Evolutionary conservation across 441 rosid species (phyloP).

Genomic region (Gossypium gossypioides): DNA sequence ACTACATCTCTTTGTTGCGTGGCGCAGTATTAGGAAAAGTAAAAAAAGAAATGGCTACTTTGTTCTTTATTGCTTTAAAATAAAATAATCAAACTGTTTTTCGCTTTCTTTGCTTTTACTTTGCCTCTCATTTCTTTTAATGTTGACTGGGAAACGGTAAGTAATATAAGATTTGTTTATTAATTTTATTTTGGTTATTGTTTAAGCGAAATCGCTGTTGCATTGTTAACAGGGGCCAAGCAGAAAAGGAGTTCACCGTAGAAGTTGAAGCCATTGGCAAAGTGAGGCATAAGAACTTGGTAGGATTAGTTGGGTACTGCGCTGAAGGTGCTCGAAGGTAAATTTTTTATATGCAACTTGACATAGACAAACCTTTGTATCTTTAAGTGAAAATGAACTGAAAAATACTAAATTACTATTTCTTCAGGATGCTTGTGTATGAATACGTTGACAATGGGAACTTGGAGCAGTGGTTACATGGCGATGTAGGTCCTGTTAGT

Average conservation of each 20-base stretch:
- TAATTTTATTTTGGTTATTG: background rate
- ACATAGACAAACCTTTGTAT: background rate
- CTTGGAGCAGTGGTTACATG: constrained; percentile 95
- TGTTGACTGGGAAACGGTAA: background rate
- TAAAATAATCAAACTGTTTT: background rate
- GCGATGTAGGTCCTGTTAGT: constrained; percentile 76
- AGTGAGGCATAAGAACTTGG: constrained; percentile 89
- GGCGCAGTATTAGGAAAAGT: constrained; percentile 16
- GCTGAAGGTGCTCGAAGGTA: constrained; percentile 76
- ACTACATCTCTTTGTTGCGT: background rate
- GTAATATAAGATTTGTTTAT: background rate
- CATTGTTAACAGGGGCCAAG: constrained; percentile 60
- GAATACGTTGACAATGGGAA: constrained; percentile 86
- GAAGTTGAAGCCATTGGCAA: constrained; percentile 95
- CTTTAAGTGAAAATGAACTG: constrained; percentile 1
- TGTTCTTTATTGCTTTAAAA: constrained; percentile 24
- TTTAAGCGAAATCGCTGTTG: background rate
- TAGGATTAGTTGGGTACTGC: constrained; percentile 81
- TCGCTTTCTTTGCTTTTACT: constrained; percentile 12
- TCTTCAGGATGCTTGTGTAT: constrained; percentile 78
- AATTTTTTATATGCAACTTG: constrained; percentile 7
- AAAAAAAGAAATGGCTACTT: constrained; percentile 18
- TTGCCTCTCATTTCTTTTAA: constrained; percentile 16
- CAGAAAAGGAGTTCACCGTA: constrained; percentile 86
- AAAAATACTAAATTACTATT: background rate